Evolutionary conservation across 2,329 filamentous ascomycete genomes (phyloP).

Genomic region (Neonectria punicea): DNA sequence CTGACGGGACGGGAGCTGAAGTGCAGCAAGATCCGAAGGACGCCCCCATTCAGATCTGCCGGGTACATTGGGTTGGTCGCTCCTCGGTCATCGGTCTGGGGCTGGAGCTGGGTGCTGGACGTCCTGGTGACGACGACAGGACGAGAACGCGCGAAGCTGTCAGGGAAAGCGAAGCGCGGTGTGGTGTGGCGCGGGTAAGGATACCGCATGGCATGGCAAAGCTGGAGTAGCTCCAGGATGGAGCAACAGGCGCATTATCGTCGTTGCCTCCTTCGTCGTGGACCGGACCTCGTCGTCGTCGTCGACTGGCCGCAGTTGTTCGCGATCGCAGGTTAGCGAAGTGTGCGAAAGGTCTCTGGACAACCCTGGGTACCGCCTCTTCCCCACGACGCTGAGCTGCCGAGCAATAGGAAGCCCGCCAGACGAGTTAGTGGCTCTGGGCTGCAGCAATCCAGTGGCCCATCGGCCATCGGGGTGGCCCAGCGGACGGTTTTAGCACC

Average conservation of each 20-base stretch:
- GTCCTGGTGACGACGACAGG: constrained; percentile 11
- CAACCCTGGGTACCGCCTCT: constrained; percentile 9
- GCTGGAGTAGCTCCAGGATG: constrained; percentile 21
- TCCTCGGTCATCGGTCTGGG: constrained; percentile 23
- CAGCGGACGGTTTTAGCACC: constrained; percentile 31
- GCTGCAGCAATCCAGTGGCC: constrained; percentile 40
- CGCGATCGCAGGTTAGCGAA: constrained; percentile 22
- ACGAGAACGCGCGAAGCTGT: constrained; percentile 20
- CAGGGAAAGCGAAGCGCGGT: constrained; percentile 12
- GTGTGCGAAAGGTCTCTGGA: constrained; percentile 23
- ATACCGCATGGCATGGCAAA: constrained; percentile 17
- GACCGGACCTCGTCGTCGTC: constrained; percentile 3
- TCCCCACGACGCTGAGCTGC: constrained; percentile 35
- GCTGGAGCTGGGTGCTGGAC: constrained; percentile 6
- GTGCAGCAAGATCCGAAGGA: constrained; percentile 24
- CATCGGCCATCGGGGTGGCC: constrained; percentile 24
- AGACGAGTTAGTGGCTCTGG: constrained; percentile 36
- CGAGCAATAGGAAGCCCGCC: constrained; percentile 43
- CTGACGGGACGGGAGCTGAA: constrained; percentile 10
- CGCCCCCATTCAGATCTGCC: constrained; percentile 21
- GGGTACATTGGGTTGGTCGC: constrained; percentile 9
- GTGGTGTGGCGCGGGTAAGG: neutral
- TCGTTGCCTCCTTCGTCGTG: constrained; percentile 14
- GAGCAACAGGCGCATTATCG: constrained; percentile 19
- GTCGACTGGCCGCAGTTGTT: constrained; percentile 21